phyloP scores from a whole-genome alignment of 108 stramenopile species.

The Aureococcus anophagefferens region DNA sequence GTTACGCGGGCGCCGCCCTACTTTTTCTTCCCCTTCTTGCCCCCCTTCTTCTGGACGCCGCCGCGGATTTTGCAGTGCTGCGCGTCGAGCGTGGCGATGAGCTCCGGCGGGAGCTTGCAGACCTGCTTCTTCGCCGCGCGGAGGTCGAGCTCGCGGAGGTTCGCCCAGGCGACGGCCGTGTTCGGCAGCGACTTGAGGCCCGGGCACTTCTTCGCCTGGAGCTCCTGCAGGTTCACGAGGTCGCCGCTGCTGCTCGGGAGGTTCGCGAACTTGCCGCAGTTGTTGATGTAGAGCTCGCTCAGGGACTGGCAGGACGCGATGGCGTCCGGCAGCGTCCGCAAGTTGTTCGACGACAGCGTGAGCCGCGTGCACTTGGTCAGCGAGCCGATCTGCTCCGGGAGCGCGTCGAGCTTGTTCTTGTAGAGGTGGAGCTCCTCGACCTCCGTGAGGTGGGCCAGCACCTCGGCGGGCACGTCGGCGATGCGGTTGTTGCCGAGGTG shows the following conservation, averaged over 20 bases:
- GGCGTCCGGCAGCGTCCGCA: conserved; percentile 4
- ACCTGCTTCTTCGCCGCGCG: conserved; percentile 38
- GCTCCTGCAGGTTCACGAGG: conserved; percentile 27
- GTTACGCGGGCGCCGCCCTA: no score
- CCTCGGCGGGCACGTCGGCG: conserved; percentile 15
- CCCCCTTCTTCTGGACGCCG: conserved; percentile 40
- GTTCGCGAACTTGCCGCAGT: conserved; percentile 30
- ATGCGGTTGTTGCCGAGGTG: conserved; percentile 33
- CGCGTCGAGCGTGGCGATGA: conserved; percentile 20
- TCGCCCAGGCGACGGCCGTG: conserved; percentile 19
- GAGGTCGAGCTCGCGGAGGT: conserved; percentile 27
- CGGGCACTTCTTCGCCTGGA: conserved; percentile 30
- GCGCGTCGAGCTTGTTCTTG: conserved; percentile 25
- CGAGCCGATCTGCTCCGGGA: conserved; percentile 32
- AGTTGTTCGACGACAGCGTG: neutral
- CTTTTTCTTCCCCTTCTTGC: conserved; percentile 10
- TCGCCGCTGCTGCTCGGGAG: conserved; percentile 24
- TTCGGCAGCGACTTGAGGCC: conserved; percentile 29
- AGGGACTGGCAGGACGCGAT: conserved; percentile 8
- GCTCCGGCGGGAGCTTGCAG: conserved; percentile 42
- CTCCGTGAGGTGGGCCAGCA: conserved; percentile 16
- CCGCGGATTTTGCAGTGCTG: conserved; percentile 29
- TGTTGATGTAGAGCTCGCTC: conserved; percentile 34
- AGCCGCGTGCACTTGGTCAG: neutral
- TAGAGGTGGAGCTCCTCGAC: conserved; percentile 36